Percentiles rank a stretch among this genome's conserved stretches.
phyloP scores from a whole-genome alignment of 768 basidiomycete genomes.

The Amanita jacksonii region DNA sequence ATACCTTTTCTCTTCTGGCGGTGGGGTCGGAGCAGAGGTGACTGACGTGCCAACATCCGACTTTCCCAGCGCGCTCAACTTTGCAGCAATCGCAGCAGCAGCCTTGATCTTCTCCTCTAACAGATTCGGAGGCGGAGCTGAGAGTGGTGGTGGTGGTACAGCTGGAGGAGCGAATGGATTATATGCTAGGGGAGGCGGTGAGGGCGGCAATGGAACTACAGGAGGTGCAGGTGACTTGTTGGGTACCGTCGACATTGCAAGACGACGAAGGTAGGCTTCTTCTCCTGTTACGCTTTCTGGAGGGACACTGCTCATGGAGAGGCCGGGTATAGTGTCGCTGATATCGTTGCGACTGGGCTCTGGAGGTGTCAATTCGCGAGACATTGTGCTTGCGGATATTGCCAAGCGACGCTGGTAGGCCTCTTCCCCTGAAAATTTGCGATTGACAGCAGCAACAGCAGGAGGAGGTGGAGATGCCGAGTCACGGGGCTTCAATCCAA shows the following conservation, averaged over 20 bases:
- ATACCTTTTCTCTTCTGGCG: constrained; percentile 25
- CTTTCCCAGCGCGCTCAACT: constrained; percentile 45
- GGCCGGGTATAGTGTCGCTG: constrained; percentile 8
- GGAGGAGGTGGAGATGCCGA: constrained; percentile 6
- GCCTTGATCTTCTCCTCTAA: constrained; percentile 65
- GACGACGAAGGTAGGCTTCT: constrained; percentile 55
- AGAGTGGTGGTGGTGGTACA: constrained; percentile 47
- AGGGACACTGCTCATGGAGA: constrained; percentile 6
- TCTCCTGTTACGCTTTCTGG: constrained; percentile 36
- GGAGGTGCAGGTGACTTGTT: constrained; percentile 19
- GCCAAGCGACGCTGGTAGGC: constrained; percentile 68
- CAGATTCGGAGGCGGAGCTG: constrained; percentile 25
- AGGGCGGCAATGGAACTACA: constrained; percentile 23
- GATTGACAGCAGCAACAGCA: constrained; percentile 33
- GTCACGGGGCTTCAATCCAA: constrained; percentile 17
- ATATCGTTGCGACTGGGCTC: background rate
- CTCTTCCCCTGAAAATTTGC: constrained; percentile 62
- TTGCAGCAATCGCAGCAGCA: constrained; percentile 78
- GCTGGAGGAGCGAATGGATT: constrained; percentile 62
- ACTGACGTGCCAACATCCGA: constrained; percentile 16
- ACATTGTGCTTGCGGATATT: constrained; percentile 37
- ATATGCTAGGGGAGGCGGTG: constrained; percentile 50
- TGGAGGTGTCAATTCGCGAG: constrained; percentile 12
- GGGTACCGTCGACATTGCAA: constrained; percentile 42
- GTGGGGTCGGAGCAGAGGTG: constrained; percentile 15